A percentile compares a stretch with the other conserved stretches of the same genome.
These are phyloP conservation scores for Trichophaea hybrida DNA, from an alignment of 2,329 filamentous ascomycete species.

Conservation along the genomic window DNA sequence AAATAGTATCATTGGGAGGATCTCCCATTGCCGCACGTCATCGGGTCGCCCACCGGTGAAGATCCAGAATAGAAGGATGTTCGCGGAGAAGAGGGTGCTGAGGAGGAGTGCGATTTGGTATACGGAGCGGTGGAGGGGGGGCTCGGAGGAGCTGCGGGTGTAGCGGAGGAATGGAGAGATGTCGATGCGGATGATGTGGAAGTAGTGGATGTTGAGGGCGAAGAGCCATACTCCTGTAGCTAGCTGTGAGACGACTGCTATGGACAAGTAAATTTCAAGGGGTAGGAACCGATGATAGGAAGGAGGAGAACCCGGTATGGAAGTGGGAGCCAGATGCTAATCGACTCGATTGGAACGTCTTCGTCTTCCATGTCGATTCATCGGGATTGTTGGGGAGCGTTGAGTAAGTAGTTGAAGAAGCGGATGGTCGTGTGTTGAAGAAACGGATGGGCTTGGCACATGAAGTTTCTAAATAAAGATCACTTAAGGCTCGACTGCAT, in stretches of 20 bases:
- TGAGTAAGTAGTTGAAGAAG: neutral
- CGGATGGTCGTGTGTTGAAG: neutral
- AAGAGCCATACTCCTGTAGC: slow-evolving; percentile 77
- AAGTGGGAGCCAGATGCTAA: slow-evolving; percentile 73
- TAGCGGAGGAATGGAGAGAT: slow-evolving; percentile 78
- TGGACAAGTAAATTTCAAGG: neutral
- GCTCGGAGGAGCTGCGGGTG: slow-evolving; percentile 53
- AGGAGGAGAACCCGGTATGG: slow-evolving; percentile 82
- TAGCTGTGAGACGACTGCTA: neutral
- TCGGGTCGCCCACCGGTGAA: slow-evolving; percentile 56
- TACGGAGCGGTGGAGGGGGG: slow-evolving; percentile 63
- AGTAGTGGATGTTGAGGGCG: slow-evolving; percentile 80
- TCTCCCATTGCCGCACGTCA: slow-evolving; percentile 63
- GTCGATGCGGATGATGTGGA: slow-evolving; percentile 67
- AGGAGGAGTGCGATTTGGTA: slow-evolving; percentile 74
- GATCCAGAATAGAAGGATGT: slow-evolving; percentile 69
- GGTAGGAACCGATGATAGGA: slow-evolving; percentile 57
- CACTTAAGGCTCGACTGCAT: neutral
- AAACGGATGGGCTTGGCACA: neutral
- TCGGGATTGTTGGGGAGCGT: neutral
- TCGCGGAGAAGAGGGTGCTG: slow-evolving; percentile 53
- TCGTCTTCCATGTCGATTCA: neutral
- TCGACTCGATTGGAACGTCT: slow-evolving; percentile 49
- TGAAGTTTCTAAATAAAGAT: neutral
- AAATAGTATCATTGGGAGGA: slow-evolving; percentile 75